phyloP scores from a whole-genome alignment of 2,329 filamentous ascomycete species.

The Bipolaris sorokiniana region DNA sequence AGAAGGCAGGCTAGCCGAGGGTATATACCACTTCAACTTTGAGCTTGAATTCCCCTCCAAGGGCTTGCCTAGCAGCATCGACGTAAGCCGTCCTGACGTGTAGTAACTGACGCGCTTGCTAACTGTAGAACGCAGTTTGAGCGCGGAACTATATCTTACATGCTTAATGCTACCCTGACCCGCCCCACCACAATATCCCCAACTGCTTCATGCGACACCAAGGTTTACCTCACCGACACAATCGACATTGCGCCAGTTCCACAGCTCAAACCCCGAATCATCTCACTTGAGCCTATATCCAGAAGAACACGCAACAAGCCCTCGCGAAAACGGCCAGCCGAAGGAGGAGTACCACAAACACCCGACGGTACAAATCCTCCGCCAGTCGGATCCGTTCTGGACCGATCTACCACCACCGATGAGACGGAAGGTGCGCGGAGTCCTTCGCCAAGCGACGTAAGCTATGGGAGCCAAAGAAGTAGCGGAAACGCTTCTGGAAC shows the following conservation, averaged over 20 bases:
- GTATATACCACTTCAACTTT: constrained; percentile 80
- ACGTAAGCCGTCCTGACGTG: constrained; percentile 64
- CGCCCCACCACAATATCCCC: constrained; percentile 85
- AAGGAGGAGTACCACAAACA: constrained; percentile 20
- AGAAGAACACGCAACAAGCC: constrained; percentile 68
- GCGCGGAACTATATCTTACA: constrained; percentile 88
- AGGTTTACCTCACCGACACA: constrained; percentile 78
- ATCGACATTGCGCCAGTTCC: constrained; percentile 81
- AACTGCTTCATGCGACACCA: constrained; percentile 78
- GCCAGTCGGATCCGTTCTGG: constrained; percentile 27
- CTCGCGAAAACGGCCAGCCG: constrained; percentile 30
- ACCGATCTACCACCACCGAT: constrained; percentile 32
- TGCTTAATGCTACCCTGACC: constrained; percentile 87
- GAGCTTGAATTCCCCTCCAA: constrained; percentile 72
- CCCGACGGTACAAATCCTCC: constrained; percentile 28
- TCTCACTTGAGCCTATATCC: constrained; percentile 87
- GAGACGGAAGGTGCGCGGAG: constrained; percentile 49
- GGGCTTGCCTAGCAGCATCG: constrained; percentile 86
- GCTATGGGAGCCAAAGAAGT: constrained; percentile 62
- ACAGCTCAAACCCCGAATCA: constrained; percentile 77
- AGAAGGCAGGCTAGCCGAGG: constrained; percentile 74
- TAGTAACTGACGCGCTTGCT: constrained; percentile 20
- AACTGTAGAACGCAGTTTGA: constrained; percentile 73
- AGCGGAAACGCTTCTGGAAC: constrained; percentile 57
- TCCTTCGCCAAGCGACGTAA: constrained; percentile 56